Evolutionary conservation across 805 yeast species (phyloP).

Genomic region (Ogataea dorogensis): DNA sequence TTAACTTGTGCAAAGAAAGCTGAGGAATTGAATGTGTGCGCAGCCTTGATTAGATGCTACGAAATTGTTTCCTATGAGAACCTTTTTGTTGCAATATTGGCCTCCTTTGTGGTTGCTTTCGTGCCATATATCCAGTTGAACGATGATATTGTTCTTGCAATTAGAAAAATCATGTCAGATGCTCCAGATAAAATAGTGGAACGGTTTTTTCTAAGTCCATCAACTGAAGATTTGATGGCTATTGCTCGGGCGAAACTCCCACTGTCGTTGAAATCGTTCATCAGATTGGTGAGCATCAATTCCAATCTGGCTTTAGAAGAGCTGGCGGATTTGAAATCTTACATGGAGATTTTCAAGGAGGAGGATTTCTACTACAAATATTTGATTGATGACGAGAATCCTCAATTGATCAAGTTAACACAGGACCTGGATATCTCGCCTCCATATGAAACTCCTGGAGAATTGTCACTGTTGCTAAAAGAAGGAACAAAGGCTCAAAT

Average conservation of each 20-base stretch:
- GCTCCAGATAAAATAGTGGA: conserved; percentile 46
- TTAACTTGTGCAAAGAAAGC: conserved; percentile 39
- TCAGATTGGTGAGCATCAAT: conserved; percentile 60
- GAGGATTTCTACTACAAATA: conserved; percentile 40
- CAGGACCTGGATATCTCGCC: conserved; percentile 45
- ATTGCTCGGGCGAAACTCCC: conserved; percentile 78
- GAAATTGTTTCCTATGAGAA: conserved; percentile 47
- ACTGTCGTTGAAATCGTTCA: conserved; percentile 53
- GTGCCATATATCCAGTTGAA: conserved; percentile 50
- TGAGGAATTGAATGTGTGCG: conserved; percentile 43
- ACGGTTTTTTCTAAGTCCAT: conserved; percentile 45
- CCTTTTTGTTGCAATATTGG: conserved; percentile 49
- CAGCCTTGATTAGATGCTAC: conserved; percentile 41
- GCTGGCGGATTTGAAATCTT: conserved; percentile 57
- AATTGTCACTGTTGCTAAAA: conserved; percentile 42
- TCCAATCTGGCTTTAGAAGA: conserved; percentile 67
- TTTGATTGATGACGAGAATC: conserved; percentile 50
- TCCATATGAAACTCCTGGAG: conserved; percentile 47
- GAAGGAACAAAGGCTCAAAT: conserved; percentile 70
- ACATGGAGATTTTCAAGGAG: conserved; percentile 48
- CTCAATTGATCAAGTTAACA: conserved; percentile 46
- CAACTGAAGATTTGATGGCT: conserved; percentile 43
- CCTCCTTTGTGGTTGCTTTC: conserved; percentile 43
- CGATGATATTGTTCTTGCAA: conserved; percentile 42
- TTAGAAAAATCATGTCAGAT: conserved; percentile 40